phyloP scores from a whole-genome alignment of 1,284 basidiomycete genomes.

The Kalmanozyma brasiliensis region DNA sequence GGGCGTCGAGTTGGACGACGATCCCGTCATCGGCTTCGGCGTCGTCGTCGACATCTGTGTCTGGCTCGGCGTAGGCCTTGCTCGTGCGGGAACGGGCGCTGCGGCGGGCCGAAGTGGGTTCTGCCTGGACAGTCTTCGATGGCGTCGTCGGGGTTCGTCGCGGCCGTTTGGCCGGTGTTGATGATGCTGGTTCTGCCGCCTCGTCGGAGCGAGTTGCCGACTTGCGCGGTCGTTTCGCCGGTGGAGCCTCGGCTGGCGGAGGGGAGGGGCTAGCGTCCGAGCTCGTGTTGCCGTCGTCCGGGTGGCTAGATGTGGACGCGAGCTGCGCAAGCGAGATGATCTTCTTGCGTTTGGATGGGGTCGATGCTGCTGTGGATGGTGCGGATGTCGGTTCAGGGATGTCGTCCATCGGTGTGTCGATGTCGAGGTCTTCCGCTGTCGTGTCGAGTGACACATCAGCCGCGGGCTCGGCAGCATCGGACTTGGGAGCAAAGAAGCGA shows the following conservation, averaged over 20 bases:
- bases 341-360: constrained; percentile 36
- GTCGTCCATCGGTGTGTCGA: constrained; percentile 4
- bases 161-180: constrained; percentile 5
- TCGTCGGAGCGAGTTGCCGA: neutral
- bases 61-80: constrained; percentile 11
- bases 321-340: constrained; percentile 49
- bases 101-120: constrained; percentile 4
- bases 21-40: neutral
- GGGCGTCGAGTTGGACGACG: neutral
- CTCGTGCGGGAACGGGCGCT: constrained; percentile 9
- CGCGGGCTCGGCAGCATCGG: neutral
- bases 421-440: constrained; percentile 10
- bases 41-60: constrained; percentile 11
- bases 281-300: constrained; percentile 2
- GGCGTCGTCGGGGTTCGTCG: constrained; percentile 2
- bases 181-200: neutral
- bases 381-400: neutral
- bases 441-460: neutral
- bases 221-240: constrained; percentile 15
- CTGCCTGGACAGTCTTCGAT: neutral
- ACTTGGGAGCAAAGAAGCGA: constrained; percentile 22
- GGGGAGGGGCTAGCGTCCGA: constrained; percentile 12
- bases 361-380: constrained; percentile 3
- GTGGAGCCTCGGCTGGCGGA: neutral
- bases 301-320: constrained; percentile 14